These are phyloP conservation scores for Ascochyta koolunga DNA, from an alignment of 2,329 filamentous ascomycete genomes.

Conservation along the genomic window DNA sequence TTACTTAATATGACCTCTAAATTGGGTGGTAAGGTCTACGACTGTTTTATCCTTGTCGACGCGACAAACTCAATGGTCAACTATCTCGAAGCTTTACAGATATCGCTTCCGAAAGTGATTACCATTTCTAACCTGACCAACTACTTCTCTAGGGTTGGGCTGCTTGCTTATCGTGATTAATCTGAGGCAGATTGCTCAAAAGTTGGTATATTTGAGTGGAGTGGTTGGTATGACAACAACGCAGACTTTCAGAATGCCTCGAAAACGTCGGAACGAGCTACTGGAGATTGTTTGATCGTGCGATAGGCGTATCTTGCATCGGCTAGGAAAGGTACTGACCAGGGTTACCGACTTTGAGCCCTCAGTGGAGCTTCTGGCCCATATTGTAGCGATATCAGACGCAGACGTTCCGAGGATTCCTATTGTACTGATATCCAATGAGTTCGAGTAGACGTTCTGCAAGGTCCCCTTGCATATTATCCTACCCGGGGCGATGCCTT, in stretches of 20 bases:
- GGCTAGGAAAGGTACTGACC: conserved; percentile 56
- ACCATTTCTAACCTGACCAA: conserved; percentile 56
- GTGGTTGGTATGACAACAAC: conserved; percentile 52
- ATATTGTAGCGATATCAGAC: conserved; percentile 44
- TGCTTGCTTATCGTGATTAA: conserved; percentile 61
- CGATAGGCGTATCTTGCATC: conserved; percentile 55
- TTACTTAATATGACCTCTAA: background rate
- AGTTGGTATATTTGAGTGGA: conserved; percentile 53
- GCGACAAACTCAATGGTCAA: conserved; percentile 55
- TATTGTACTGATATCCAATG: conserved; percentile 47
- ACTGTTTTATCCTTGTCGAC: conserved; percentile 57
- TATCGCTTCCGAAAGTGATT: conserved; percentile 59
- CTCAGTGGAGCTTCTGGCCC: conserved; percentile 51
- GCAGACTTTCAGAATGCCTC: background rate
- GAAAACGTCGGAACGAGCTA: conserved; percentile 51
- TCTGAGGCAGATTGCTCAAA: conserved; percentile 22
- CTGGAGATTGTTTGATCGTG: conserved; percentile 61
- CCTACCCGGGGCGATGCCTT: conserved; percentile 57
- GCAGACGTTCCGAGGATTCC: conserved; percentile 53
- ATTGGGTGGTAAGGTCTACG: conserved; percentile 37
- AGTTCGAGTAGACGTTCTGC: conserved; percentile 54
- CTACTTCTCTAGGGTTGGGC: conserved; percentile 58
- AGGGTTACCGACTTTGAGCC: conserved; percentile 54
- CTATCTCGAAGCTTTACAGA: conserved; percentile 54
- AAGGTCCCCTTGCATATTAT: conserved; percentile 57